Evolutionary conservation across 2,329 filamentous ascomycete species (phyloP), one percentile per base, ranked within the genome.

Genomic region (Ophiostoma piceae): DNA sequence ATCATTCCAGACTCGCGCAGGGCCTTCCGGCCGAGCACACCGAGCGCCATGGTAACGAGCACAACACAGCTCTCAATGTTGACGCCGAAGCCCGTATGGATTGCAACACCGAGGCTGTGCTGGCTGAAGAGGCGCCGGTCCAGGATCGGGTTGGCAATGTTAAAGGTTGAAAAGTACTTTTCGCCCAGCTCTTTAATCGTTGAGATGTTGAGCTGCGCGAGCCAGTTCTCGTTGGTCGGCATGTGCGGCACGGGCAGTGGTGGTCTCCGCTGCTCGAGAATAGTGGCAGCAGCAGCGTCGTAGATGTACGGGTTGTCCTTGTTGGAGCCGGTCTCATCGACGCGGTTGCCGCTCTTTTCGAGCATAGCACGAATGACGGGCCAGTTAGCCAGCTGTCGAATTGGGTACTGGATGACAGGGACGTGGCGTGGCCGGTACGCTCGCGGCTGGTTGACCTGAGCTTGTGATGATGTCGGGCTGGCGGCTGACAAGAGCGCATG

Each of bases 121-220:
- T 82, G 79, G 73, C 82, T 83, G 74, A 84, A 85, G 69, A 83
- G 80, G 22, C 80, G 80, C 70, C 83, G 82, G 72, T 86, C 84
- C 68, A 86, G 79, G 29, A 84, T 80, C 0, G 84, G 84, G 19
- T 81, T 84, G 37, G 79, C 83, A 0, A 82, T 82, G 73, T 85
- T 83, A 73, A 85, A 85, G 0, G 84, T 83, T n/a, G 81, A 78
- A 74, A 85, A 85, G 71, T 84, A 85, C 0, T 82, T 82, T 75
- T 84, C 82, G 9, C 82, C 80, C n/a, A 86, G 77, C 0, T 82
- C 82, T 71, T 83, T 84, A 69, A 85, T 79, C 57, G 82, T 79
- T 0, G 82, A 79, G 41, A 84, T 74, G 9, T 82, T 81, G 2
- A 85, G 77, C 3, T 77, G 76, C 65, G 83, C 80, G 43, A 85